A percentile compares a stretch with the other conserved stretches of the same genome.
These are phyloP conservation scores for Capronia coronata DNA, from an alignment of 2,329 filamentous ascomycete species.

Conservation along the genomic window DNA sequence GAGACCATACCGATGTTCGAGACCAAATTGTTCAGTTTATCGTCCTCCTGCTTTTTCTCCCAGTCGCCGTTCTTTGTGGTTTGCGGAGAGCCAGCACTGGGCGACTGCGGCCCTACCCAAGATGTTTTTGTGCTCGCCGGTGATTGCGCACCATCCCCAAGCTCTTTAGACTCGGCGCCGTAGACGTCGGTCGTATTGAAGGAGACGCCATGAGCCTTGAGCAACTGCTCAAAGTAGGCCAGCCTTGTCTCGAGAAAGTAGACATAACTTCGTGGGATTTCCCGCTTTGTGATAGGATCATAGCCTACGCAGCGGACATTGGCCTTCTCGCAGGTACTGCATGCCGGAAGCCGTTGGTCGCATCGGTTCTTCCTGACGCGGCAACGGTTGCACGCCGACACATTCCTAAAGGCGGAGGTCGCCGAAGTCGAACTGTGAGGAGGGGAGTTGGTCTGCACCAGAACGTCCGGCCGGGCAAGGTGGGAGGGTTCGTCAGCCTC, in stretches of 20 bases:
- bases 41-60: slow-evolving; percentile 47
- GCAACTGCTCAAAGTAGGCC: slow-evolving; percentile 70
- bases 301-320: slow-evolving; percentile 87
- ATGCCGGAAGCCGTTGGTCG: slow-evolving; percentile 86
- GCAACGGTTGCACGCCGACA: slow-evolving; percentile 91
- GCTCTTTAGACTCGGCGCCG: slow-evolving; percentile 42
- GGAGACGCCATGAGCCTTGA: slow-evolving; percentile 61
- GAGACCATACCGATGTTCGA: slow-evolving; percentile 69
- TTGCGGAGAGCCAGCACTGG: slow-evolving; percentile 28
- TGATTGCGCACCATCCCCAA: slow-evolving; percentile 16
- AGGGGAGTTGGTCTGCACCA: slow-evolving; percentile 18
- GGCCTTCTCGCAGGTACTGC: slow-evolving; percentile 89
- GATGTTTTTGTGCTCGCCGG: slow-evolving; percentile 26
- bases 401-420: slow-evolving; percentile 63
- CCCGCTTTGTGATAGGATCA: slow-evolving; percentile 91
- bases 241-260: slow-evolving; percentile 88
- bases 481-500: slow-evolving; percentile 22
- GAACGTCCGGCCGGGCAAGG: slow-evolving; percentile 11
- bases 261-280: slow-evolving; percentile 88
- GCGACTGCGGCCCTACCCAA: slow-evolving; percentile 15
- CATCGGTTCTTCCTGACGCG: slow-evolving; percentile 88
- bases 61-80: slow-evolving; percentile 29
- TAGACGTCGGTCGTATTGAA: slow-evolving; percentile 67
- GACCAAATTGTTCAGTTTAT: slow-evolving; percentile 59
- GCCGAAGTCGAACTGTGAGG: slow-evolving; percentile 28